phyloP scores from a whole-genome alignment of 164 flowering plant species.

The Tetracentron sinense region DNA sequence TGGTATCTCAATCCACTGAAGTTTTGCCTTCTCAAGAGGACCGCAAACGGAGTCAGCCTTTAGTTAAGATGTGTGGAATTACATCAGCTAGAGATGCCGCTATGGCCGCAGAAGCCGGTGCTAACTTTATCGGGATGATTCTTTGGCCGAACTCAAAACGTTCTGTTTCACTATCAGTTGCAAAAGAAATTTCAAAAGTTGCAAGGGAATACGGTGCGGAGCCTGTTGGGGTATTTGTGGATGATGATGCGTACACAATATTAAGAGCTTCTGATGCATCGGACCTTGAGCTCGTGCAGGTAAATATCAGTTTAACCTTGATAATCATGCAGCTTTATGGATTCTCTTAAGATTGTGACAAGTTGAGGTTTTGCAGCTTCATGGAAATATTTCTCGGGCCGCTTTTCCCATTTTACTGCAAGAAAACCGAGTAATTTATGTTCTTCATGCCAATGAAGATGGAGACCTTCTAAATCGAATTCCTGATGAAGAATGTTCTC shows the following conservation, averaged over 20 bases:
- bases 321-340: not conserved
- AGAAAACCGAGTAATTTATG: constrained; percentile 65
- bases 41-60: not conserved
- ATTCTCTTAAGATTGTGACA: constrained; percentile 16
- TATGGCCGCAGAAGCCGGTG: constrained; percentile 34
- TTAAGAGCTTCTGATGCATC: constrained; percentile 55
- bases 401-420: constrained; percentile 47
- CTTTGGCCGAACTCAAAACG: constrained; percentile 95
- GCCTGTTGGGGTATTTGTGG: constrained; percentile 96
- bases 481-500: constrained; percentile 59
- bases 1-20: not conserved
- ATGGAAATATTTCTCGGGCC: constrained; percentile 72
- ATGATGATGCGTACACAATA: constrained; percentile 77
- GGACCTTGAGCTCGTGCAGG: constrained; percentile 80
- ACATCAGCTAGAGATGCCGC: constrained; percentile 41
- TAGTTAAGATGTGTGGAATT: constrained; percentile 87
- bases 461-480: constrained; percentile 69
- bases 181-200: constrained; percentile 79
- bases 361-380: constrained; percentile 56
- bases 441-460: constrained; percentile 79
- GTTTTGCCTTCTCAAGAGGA: not conserved
- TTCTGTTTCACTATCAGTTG: constrained; percentile 64
- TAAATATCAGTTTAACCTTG: constrained; percentile 12
- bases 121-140: constrained; percentile 78
- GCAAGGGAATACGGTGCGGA: constrained; percentile 70